These are phyloP conservation scores for Persicaria maculosa DNA, from an alignment of 148 eudicot species.

Conservation along the genomic window DNA sequence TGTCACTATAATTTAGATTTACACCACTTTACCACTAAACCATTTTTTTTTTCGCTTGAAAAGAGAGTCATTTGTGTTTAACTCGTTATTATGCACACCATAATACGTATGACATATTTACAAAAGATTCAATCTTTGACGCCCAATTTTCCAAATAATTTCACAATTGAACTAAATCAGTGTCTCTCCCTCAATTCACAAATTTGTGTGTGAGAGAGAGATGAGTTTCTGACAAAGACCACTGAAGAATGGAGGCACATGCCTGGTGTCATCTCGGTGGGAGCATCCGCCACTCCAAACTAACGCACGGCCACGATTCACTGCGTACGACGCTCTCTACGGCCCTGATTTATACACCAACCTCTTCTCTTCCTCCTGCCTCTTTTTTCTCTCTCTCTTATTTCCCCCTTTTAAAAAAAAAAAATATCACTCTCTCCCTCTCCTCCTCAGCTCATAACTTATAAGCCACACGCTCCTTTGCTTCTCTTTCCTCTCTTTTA, in stretches of 20 bases:
- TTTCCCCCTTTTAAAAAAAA: not conserved
- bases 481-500: not conserved
- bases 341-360: slow-evolving; percentile 29
- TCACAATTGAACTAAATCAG: slow-evolving; percentile 45
- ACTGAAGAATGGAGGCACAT: slow-evolving; percentile 99
- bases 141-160: slow-evolving; percentile 18
- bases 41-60: no score
- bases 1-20: no score
- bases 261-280: slow-evolving; percentile 73
- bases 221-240: slow-evolving; percentile 79
- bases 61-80: no score
- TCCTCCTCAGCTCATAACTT: slow-evolving; percentile 29
- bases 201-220: not conserved
- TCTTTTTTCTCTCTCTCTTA: not conserved
- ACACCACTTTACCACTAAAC: no score
- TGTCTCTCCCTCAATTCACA: slow-evolving; percentile 26
- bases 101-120: not conserved
- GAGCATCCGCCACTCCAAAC: slow-evolving; percentile 17
- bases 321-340: slow-evolving; percentile 39
- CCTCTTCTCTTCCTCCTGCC: not conserved
- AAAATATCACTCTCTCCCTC: slow-evolving; percentile 11
- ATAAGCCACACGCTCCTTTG: slow-evolving; percentile 8
- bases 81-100: no score
- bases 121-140: not conserved
- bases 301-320: slow-evolving; percentile 48